A percentile compares a stretch with the other conserved stretches of the same genome.
These are phyloP conservation scores for Colletotrichum sublineola DNA, from an alignment of 2,329 filamentous ascomycete genomes.

Conservation along the genomic window DNA sequence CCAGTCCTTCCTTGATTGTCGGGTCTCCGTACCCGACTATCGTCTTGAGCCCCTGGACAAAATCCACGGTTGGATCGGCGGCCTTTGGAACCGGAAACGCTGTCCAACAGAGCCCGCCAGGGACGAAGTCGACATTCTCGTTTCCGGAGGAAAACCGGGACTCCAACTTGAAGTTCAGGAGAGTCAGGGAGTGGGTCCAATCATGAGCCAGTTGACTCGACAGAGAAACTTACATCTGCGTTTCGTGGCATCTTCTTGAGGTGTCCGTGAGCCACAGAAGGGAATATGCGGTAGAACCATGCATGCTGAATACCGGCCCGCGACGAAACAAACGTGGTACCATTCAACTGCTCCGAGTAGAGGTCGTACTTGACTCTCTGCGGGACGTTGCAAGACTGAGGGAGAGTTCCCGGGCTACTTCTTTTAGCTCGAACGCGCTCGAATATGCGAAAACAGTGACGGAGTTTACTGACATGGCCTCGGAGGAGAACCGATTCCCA, in stretches of 20 bases:
- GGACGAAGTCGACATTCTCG: constrained; percentile 54
- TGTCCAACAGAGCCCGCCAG: constrained; percentile 57
- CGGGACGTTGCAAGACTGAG: constrained; percentile 54
- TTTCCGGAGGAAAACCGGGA: constrained; percentile 57
- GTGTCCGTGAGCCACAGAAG: constrained; percentile 46
- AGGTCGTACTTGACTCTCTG: constrained; percentile 58
- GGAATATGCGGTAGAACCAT: constrained; percentile 51
- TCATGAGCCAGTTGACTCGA: constrained; percentile 14
- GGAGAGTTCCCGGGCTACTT: constrained; percentile 38
- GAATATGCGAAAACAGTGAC: neutral
- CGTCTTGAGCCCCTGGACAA: constrained; percentile 62
- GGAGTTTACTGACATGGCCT: constrained; percentile 43
- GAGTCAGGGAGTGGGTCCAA: neutral
- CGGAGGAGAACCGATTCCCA: constrained; percentile 45
- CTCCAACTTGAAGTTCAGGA: constrained; percentile 40
- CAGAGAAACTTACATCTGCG: constrained; percentile 30
- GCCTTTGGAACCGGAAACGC: constrained; percentile 49
- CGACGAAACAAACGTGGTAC: constrained; percentile 52
- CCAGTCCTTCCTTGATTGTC: constrained; percentile 63
- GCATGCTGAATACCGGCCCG: constrained; percentile 43
- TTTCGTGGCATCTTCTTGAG: constrained; percentile 36
- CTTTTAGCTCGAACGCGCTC: constrained; percentile 9
- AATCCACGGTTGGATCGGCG: constrained; percentile 52
- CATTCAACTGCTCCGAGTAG: constrained; percentile 63
- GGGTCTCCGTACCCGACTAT: constrained; percentile 64